These are phyloP conservation scores for Hortiboletus campestris DNA, from an alignment of 768 basidiomycete genomes.

Conservation along the genomic window DNA sequence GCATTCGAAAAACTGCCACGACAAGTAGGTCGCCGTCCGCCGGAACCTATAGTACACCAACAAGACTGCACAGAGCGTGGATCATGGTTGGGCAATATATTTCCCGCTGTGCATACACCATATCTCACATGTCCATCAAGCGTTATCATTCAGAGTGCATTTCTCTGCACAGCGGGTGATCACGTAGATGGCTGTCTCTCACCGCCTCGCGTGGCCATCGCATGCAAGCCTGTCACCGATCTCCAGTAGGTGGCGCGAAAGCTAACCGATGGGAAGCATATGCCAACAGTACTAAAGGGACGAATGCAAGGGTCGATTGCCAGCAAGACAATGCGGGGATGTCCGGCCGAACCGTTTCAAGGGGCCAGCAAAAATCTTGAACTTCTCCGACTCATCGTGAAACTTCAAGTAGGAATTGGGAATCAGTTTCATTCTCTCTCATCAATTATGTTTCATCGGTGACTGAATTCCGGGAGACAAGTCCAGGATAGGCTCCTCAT, in stretches of 20 bases:
- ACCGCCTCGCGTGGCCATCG: not conserved
- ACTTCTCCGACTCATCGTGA: not conserved
- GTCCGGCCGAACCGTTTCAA: not conserved
- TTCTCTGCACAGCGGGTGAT: not conserved
- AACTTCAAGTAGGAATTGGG: not conserved
- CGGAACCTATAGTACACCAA: not conserved
- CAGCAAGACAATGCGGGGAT: not conserved
- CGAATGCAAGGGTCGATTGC: not conserved
- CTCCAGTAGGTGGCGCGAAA: not conserved
- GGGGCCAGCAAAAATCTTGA: not conserved
- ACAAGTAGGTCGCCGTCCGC: not conserved
- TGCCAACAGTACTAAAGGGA: not conserved
- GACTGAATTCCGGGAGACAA: not conserved
- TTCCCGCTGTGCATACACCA: too few species aligned
- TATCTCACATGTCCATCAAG: not conserved
- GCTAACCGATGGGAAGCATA: slow-evolving; percentile 13
- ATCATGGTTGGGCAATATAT: too few species aligned
- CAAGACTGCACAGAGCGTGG: not conserved
- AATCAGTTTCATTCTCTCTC: not conserved
- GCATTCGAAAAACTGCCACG: not conserved
- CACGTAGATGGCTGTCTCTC: not conserved
- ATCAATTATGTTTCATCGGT: not conserved
- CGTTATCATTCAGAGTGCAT: not conserved
- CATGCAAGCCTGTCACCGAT: not conserved
- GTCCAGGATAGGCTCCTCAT: not conserved